Evolutionary conservation across 805 yeast genomes (phyloP), one percentile per base, ranked within the genome.

Genomic region (Pichia scutulata): DNA sequence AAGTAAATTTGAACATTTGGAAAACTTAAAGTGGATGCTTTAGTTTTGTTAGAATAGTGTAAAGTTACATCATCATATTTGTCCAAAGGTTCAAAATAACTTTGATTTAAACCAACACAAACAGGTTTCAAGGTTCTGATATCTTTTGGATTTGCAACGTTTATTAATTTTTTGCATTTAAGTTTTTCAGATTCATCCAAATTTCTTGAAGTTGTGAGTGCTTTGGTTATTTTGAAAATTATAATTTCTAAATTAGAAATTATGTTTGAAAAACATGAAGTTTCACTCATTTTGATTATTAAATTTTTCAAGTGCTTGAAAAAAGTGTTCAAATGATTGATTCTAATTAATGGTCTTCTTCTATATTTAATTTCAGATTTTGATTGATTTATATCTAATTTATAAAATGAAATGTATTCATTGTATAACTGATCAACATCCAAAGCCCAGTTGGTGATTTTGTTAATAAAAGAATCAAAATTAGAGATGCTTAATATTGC

Each of bases 271-370:
- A 61, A 57, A 39, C 53, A 50, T 19, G 55, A 42, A 25, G 55
- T 57, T 18, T 55, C 62, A 12, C 39, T 39, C 47, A 60, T 57
- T 43, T 55, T 47, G 28, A 49, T 52, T 9, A 60, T 43, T 6
- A 60, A 46, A 21, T 58, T 59, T 42, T 55, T 56, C 16, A 65
- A 41, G 18, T 54, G 53, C n/a, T 46, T 40, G 13, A 61, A 48
- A 30, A 63, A 55, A 41, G 57, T 60, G 19, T 52, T 54, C 23
- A 69, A 45, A 26, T 60, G 57, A 7, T 62, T 50, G n/a, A 68
- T 48, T 50, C 67, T 58, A 33, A 61, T 54, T 33, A 69, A 45
- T 10, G 72, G 72, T 43, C 62, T 55, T 46, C 65, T 57, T 46
- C 66, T 62, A 7, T 65, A 50, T 18, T 52, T 51, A 23, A 62